These are phyloP conservation scores for Malus hybrid DNA, from an alignment of 331 rosid species.

Conservation along the genomic window DNA sequence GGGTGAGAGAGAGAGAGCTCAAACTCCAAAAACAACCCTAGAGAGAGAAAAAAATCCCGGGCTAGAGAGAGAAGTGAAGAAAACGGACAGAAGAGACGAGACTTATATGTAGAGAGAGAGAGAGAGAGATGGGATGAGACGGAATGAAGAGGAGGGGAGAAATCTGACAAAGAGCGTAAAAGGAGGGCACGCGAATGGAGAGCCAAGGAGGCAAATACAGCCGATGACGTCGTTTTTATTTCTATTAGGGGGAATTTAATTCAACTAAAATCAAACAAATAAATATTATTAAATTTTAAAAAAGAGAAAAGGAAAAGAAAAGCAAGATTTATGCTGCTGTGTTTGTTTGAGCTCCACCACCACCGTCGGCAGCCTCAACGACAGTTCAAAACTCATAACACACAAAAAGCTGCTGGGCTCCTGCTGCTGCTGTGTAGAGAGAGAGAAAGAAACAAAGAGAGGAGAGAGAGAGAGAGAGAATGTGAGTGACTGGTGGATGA, in stretches of 20 bases:
- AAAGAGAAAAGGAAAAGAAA: not conserved
- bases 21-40: constrained; percentile 8
- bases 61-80: constrained; percentile 9
- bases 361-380: not conserved
- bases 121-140: constrained; percentile 21
- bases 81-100: constrained; percentile 10
- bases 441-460: not conserved
- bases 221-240: not conserved
- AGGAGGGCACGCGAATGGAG: constrained; percentile 67
- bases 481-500: not conserved
- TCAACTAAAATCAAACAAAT: not conserved
- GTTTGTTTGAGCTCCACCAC: not conserved
- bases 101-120: constrained; percentile 2
- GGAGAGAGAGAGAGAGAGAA: not conserved
- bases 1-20: not conserved
- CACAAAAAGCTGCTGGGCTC: not conserved
- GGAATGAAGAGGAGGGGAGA: constrained; percentile 3
- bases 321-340: not conserved
- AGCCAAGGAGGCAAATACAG: constrained; percentile 5
- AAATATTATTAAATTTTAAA: not conserved
- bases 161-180: constrained; percentile 34
- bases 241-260: not conserved
- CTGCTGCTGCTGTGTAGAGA: no score
- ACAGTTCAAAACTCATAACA: not conserved
- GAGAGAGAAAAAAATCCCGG: constrained; percentile 5